These are phyloP conservation scores for Saccharomycopsis guyanensis DNA, from an alignment of 805 yeast genomes.

Conservation along the genomic window DNA sequence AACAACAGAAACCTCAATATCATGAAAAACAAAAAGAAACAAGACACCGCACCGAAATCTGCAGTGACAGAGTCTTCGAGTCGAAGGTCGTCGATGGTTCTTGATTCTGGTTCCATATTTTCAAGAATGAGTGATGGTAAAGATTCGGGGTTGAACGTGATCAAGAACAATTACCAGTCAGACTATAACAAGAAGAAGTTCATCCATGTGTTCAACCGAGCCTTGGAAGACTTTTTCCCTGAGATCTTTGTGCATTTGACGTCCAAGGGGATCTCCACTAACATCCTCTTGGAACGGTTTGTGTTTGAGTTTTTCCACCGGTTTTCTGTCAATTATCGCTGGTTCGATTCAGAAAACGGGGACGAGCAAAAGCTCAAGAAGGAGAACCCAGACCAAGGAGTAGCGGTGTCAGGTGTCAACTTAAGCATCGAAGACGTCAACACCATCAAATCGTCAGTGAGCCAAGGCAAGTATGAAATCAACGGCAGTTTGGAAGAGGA, in stretches of 20 bases:
- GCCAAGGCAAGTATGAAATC: conserved; percentile 8
- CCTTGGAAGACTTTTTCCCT: conserved; percentile 21
- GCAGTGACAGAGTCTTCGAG: conserved; percentile 6
- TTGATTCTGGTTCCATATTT: conserved; percentile 10
- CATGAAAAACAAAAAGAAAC: conserved; percentile 9
- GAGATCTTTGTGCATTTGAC: conserved; percentile 19
- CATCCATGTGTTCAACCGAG: conserved; percentile 19
- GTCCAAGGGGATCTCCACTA: conserved; percentile 18
- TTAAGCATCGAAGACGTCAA: conserved; percentile 10
- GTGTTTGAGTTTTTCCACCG: conserved; percentile 20
- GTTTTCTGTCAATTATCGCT: conserved; percentile 15
- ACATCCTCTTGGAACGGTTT: conserved; percentile 16
- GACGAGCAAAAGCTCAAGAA: conserved; percentile 12
- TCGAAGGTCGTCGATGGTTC: conserved; percentile 15
- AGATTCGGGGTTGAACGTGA: conserved; percentile 12
- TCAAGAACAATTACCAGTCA: conserved; percentile 13
- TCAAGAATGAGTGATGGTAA: conserved; percentile 2
- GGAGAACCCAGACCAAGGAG: background rate
- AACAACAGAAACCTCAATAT: conserved; percentile 14
- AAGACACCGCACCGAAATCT: background rate
- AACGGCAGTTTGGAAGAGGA: conserved; percentile 5
- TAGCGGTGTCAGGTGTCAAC: conserved; percentile 8
- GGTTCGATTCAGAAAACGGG: conserved; percentile 13
- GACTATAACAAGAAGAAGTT: conserved; percentile 17
- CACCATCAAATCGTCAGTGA: conserved; percentile 12